A percentile compares a stretch with the other conserved stretches of the same genome.
These are phyloP conservation scores for Pichia membranifaciens DNA, from an alignment of 805 yeast species.

Conservation along the genomic window DNA sequence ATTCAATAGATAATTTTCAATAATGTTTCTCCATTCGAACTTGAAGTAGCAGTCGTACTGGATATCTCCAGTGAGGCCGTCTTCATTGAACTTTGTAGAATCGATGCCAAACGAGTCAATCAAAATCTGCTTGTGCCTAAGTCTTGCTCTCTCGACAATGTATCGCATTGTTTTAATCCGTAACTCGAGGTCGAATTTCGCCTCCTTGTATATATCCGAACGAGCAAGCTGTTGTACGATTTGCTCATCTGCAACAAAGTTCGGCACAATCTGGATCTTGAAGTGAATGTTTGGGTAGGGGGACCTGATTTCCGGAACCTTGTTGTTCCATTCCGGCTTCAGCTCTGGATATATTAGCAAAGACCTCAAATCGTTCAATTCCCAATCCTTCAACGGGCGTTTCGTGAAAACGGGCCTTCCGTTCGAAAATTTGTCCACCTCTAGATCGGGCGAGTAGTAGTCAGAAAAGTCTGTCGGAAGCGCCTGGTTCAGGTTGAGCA, in stretches of 20 bases:
- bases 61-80: constrained; percentile 15
- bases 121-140: constrained; percentile 34
- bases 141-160: constrained; percentile 53
- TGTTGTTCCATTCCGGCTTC: constrained; percentile 51
- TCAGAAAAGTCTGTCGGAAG: constrained; percentile 47
- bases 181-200: constrained; percentile 48
- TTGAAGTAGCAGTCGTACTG: constrained; percentile 26
- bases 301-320: constrained; percentile 39
- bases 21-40: constrained; percentile 64
- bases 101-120: constrained; percentile 23
- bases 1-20: constrained; percentile 61
- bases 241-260: constrained; percentile 42
- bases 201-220: constrained; percentile 63
- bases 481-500: constrained; percentile 39
- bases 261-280: constrained; percentile 46
- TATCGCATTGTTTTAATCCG: constrained; percentile 55
- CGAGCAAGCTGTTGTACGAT: constrained; percentile 45
- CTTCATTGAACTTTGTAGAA: constrained; percentile 17
- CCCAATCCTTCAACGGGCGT: constrained; percentile 64
- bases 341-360: constrained; percentile 47
- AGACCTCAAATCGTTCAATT: constrained; percentile 61
- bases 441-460: constrained; percentile 53
- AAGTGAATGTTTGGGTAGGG: constrained; percentile 34
- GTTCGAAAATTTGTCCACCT: constrained; percentile 43
- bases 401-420: constrained; percentile 62